These are phyloP conservation scores for Alternaria triticimaculans DNA, from an alignment of 2,329 filamentous ascomycete genomes.

Conservation along the genomic window DNA sequence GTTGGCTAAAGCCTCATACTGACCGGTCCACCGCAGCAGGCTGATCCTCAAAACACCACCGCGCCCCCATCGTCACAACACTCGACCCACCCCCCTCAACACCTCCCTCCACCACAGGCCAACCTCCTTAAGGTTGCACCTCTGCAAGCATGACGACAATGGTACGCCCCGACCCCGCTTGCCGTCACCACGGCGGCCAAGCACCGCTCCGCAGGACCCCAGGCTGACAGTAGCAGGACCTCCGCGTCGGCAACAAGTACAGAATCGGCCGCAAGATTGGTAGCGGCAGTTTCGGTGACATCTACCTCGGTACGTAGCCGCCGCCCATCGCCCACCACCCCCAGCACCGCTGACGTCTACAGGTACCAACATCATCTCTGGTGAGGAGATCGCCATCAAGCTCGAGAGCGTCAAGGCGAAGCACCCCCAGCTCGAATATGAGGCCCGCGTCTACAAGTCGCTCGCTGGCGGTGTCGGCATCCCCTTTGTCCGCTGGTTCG, in stretches of 20 bases:
- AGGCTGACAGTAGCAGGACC: conserved; percentile 69
- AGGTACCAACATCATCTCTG: conserved; percentile 99
- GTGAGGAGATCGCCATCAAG: conserved; percentile 99
- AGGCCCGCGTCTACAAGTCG: conserved; percentile 88
- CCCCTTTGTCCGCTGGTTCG: conserved; percentile 99
- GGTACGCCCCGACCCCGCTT: conserved; percentile 57
- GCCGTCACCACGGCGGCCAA: conserved; percentile 24
- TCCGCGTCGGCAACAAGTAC: conserved; percentile 99
- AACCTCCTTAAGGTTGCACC: conserved; percentile 45
- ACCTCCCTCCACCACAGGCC: conserved; percentile 28
- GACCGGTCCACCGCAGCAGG: conserved; percentile 48
- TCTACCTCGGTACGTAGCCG: conserved; percentile 75
- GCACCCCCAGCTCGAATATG: conserved; percentile 98
- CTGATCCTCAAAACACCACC: conserved; percentile 43
- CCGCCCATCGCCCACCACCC: not conserved
- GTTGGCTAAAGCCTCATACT: conserved; percentile 51
- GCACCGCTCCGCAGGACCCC: conserved; percentile 17
- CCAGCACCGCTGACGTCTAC: conserved; percentile 24
- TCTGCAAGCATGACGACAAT: conserved; percentile 65
- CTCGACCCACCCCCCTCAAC: conserved; percentile 22
- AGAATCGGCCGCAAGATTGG: conserved; percentile 99
- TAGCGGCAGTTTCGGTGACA: conserved; percentile 96
- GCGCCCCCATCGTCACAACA: conserved; percentile 25
- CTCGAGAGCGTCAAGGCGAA: conserved; percentile 99
- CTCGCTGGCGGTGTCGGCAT: conserved; percentile 97